Evolutionary conservation across 1,139 yeast species (phyloP).

Genomic region (Sugiyamaella grinbergsii): DNA sequence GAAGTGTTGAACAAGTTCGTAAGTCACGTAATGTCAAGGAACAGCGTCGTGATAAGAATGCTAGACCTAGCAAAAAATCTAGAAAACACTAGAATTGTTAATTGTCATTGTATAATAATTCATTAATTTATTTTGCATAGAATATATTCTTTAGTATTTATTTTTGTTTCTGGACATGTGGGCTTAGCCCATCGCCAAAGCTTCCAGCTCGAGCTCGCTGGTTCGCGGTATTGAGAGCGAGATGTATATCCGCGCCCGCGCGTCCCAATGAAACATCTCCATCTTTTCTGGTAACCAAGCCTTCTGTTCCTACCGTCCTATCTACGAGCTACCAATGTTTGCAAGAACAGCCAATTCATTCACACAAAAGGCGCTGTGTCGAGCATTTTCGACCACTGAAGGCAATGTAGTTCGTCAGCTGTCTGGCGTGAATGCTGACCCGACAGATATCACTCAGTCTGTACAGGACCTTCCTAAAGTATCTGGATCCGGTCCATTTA

Average conservation of each 20-base stretch:
- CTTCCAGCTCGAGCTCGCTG: too few relatives aligned
- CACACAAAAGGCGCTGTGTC: not conserved
- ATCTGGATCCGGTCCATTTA: conserved; percentile 35
- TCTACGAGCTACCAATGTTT: conserved; percentile 1
- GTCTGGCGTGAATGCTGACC: conserved; percentile 14
- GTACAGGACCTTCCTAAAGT: conserved; percentile 32
- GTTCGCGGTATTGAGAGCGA: too few relatives aligned
- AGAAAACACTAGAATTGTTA: conserved; percentile 3
- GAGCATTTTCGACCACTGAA: conserved; percentile 9
- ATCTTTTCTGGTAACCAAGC: too few relatives aligned
- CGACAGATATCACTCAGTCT: conserved; percentile 25
- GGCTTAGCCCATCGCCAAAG: too few relatives aligned
- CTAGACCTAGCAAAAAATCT: conserved; percentile 63
- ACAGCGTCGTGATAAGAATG: conserved; percentile 80
- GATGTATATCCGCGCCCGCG: not conserved
- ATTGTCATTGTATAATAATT: not conserved
- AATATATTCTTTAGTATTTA: too few relatives aligned
- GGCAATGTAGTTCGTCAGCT: conserved; percentile 14
- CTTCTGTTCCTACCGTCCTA: not conserved
- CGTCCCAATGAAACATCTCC: not conserved
- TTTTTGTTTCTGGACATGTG: not conserved
- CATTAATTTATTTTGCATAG: not conserved
- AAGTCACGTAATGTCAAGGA: conserved; percentile 72
- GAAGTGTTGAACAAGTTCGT: conserved; percentile 72
- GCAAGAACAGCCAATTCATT: not conserved